phyloP scores from a whole-genome alignment of 2,329 filamentous ascomycete species.

The Cordyceps farinosa region DNA sequence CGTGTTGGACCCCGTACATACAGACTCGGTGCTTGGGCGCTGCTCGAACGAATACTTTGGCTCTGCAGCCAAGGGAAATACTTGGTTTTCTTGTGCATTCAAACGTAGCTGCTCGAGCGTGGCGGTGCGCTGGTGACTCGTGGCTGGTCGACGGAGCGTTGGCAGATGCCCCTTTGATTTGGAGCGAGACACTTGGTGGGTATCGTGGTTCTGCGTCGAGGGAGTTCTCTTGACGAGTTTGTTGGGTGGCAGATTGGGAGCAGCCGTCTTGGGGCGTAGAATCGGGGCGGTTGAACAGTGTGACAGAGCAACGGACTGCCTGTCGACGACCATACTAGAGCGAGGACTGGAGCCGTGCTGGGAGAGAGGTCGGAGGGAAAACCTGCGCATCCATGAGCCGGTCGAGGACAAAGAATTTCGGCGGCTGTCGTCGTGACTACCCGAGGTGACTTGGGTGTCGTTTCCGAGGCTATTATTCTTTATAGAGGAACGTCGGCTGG shows the following conservation, averaged over 20 bases:
- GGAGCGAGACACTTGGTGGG: conserved; percentile 44
- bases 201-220: conserved; percentile 47
- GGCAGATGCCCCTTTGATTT: conserved; percentile 54
- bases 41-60: conserved; percentile 36
- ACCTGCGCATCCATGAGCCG: conserved; percentile 68
- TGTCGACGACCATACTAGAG: conserved; percentile 63
- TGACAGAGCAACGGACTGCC: conserved; percentile 62
- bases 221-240: conserved; percentile 74
- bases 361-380: conserved; percentile 63
- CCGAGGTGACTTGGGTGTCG: background rate
- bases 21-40: conserved; percentile 24
- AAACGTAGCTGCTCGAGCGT: conserved; percentile 56
- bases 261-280: conserved; percentile 38
- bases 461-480: conserved; percentile 3
- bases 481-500: background rate
- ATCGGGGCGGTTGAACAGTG: conserved; percentile 66
- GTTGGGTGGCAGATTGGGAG: conserved; percentile 57
- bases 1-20: background rate
- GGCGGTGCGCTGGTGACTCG: conserved; percentile 73
- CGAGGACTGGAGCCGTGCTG: conserved; percentile 62
- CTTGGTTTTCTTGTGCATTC: conserved; percentile 24
- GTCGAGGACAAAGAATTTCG: conserved; percentile 59
- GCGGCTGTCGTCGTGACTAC: conserved; percentile 35
- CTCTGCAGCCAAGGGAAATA: conserved; percentile 21
- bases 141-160: conserved; percentile 68